These are phyloP conservation scores for Malus domestica DNA, from an alignment of 306 rosid species.

Conservation along the genomic window ASM211411v1 NC_041791.1:31917001-31917500, in stretches of 20 bases:
- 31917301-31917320: slow-evolving; percentile 55
- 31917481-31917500: not conserved
- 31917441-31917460: not conserved
- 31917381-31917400: not conserved
- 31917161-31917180: slow-evolving; percentile 55
- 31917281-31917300: slow-evolving; percentile 66
- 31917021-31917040: not conserved
- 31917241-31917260: not conserved
- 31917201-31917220: not conserved
- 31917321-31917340: slow-evolving; percentile 42
- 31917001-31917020: not conserved
- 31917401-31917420: not conserved
- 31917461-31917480: not conserved
- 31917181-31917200: slow-evolving; percentile 29
- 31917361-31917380: not conserved
- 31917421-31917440: not conserved
- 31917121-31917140: slow-evolving; percentile 66
- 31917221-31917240: not conserved
- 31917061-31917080: not conserved
- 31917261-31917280: slow-evolving; percentile 44
- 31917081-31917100: not conserved
- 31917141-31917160: slow-evolving; percentile 55
- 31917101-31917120: slow-evolving; percentile 29
- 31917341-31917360: not conserved
- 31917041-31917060: not conserved